phyloP scores from a whole-genome alignment of 208 protist genomes.

The Hexamita inflata region DNA sequence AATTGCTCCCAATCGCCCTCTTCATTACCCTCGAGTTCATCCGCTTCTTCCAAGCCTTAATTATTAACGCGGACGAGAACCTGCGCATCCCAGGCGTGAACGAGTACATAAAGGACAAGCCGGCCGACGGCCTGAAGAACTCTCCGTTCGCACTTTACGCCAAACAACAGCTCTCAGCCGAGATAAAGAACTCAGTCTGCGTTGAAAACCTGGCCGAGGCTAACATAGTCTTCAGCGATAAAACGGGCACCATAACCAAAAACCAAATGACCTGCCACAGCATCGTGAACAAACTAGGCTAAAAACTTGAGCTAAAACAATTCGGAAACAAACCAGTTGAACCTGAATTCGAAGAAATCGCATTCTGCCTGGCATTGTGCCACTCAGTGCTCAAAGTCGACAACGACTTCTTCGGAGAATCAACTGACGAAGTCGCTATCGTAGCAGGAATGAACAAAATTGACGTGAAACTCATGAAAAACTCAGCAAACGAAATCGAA shows the following conservation, averaged over 20 bases:
- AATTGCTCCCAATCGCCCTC: slow-evolving; percentile 12
- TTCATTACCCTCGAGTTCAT: slow-evolving; percentile 8
- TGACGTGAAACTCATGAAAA: too few species aligned
- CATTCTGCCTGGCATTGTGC: too few species aligned
- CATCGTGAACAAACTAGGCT: too few species aligned
- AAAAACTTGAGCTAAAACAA: too few species aligned
- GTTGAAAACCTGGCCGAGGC: slow-evolving; percentile 84
- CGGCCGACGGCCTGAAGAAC: neutral
- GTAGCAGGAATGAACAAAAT: too few species aligned
- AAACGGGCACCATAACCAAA: slow-evolving; percentile 90
- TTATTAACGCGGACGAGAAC: slow-evolving; percentile 3
- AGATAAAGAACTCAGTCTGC: neutral
- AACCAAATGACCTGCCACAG: slow-evolving; percentile 69
- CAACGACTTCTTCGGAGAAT: too few species aligned
- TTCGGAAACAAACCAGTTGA: too few species aligned
- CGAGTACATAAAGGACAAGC: neutral
- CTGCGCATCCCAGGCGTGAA: neutral
- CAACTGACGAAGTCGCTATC: slow-evolving; percentile 75
- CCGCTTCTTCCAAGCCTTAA: neutral
- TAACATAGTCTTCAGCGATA: slow-evolving; percentile 86
- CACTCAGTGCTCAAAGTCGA: too few species aligned
- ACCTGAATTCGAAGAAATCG: too few species aligned
- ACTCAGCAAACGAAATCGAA: too few species aligned
- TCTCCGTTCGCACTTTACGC: too few species aligned
- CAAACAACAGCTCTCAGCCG: too few species aligned